Evolutionary conservation across 345 rosid genomes (phyloP).

Genomic region (Eucalyptus pauciflora): DNA sequence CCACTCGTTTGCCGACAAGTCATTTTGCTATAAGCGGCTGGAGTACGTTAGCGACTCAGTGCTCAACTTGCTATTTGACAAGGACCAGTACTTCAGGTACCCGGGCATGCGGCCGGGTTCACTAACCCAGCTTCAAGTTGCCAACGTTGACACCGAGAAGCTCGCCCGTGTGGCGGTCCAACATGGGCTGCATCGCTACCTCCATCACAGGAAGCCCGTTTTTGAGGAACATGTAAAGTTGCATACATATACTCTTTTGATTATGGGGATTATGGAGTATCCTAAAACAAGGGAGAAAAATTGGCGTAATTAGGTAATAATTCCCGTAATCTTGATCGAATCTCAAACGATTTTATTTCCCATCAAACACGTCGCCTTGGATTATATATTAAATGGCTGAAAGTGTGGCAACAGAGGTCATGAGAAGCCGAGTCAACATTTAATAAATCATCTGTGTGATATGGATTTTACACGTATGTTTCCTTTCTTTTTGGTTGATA

Average conservation of each 20-base stretch:
- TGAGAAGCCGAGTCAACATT: too few species aligned
- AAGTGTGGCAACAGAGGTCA: not conserved
- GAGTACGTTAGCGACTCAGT: conserved; percentile 47
- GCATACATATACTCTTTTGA: not conserved
- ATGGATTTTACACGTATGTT: not conserved
- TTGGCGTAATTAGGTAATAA: not conserved
- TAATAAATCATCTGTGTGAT: not conserved
- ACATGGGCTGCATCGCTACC: conserved; percentile 26
- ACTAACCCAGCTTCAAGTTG: conserved; percentile 55
- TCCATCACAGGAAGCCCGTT: conserved; percentile 47
- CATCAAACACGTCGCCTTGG: not conserved
- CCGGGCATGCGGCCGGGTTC: conserved; percentile 33
- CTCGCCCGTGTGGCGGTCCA: conserved; percentile 51
- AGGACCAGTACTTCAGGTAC: conserved; percentile 15
- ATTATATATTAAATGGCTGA: too few species aligned
- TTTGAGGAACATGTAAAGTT: conserved; percentile 42
- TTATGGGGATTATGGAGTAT: not conserved
- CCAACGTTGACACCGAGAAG: conserved; percentile 58
- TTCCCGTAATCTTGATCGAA: not conserved
- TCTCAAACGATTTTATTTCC: not conserved
- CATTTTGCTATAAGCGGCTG: conserved; percentile 33
- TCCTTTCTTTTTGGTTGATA: not conserved
- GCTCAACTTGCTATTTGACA: conserved; percentile 18
- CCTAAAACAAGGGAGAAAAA: not conserved
- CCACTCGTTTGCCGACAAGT: conserved; percentile 1